These are phyloP conservation scores for Fusarium caatingaense DNA, from an alignment of 2,329 filamentous ascomycete species.

Conservation along the genomic window DNA sequence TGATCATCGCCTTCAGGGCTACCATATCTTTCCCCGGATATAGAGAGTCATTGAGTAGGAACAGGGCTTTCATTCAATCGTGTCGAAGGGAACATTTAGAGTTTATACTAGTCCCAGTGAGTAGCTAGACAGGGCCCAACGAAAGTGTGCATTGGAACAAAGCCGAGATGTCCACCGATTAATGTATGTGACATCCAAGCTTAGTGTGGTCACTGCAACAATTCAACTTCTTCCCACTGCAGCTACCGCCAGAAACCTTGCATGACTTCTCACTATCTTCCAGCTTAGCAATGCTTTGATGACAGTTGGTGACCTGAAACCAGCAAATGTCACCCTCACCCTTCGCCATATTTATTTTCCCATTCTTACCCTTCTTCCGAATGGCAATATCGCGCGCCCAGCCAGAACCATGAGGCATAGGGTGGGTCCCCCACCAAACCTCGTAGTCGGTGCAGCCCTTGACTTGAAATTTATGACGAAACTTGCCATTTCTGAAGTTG, in stretches of 20 bases:
- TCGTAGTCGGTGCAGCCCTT: neutral
- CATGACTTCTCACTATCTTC: too few species aligned
- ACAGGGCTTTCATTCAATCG: neutral
- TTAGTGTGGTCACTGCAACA: too few species aligned
- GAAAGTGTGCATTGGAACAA: neutral
- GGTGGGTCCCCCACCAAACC: neutral
- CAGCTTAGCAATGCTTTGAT: neutral
- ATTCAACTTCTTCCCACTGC: too few species aligned
- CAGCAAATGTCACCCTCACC: neutral
- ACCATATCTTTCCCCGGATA: neutral
- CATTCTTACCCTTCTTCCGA: neutral
- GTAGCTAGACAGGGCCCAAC: neutral
- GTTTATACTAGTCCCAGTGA: neutral
- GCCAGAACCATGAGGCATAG: neutral
- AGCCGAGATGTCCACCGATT: neutral
- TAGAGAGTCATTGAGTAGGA: neutral
- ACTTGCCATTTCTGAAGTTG: neutral
- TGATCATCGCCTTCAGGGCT: neutral
- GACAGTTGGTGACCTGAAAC: neutral
- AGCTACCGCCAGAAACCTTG: too few species aligned
- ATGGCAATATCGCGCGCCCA: neutral
- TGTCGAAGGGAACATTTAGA: neutral
- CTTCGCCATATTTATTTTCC: neutral
- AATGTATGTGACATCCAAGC: too few species aligned
- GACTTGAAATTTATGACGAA: accelerated